Conservation (phyloP, 768 basidiomycete species). For the Nidula microcarpa region DNA sequence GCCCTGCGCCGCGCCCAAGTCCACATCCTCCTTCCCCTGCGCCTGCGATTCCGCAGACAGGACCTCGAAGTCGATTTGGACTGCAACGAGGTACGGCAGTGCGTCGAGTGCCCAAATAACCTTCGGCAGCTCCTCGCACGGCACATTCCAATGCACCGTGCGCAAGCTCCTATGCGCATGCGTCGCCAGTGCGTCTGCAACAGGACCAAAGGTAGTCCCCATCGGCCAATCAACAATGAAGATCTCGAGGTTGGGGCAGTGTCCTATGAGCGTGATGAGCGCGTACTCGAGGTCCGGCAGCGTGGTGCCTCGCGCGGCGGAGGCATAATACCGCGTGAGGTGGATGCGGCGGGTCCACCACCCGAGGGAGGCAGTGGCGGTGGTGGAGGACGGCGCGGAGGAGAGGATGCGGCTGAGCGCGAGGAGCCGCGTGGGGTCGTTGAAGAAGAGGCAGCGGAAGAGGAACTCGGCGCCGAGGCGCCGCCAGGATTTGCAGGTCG, state of each 20-base stretch:
- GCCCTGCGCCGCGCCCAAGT: conserved; percentile 52
- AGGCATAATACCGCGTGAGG: conserved; percentile 46
- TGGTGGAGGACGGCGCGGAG: conserved; percentile 24
- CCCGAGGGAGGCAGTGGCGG: conserved; percentile 47
- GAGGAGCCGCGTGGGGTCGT: conserved; percentile 52
- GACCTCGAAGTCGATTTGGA: conserved; percentile 51
- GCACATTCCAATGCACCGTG: conserved; percentile 60
- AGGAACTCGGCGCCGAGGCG: conserved; percentile 61
- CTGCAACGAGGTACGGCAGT: conserved; percentile 52
- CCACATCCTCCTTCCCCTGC: neutral
- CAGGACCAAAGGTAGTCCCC: conserved; percentile 51
- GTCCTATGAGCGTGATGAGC: conserved; percentile 55
- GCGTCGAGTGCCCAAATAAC: conserved; percentile 71
- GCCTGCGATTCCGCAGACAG: conserved; percentile 4
- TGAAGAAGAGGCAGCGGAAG: conserved; percentile 68
- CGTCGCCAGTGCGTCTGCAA: conserved; percentile 61
- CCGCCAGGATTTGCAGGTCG: conserved; percentile 65
- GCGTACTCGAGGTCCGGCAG: conserved; percentile 50
- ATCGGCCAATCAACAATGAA: conserved; percentile 70
- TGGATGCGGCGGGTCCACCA: conserved; percentile 79
- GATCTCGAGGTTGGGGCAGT: conserved; percentile 71
- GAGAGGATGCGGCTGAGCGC: conserved; percentile 51
- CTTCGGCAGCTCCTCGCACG: conserved; percentile 52
- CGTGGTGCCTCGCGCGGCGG: conserved; percentile 30
- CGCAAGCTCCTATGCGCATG: conserved; percentile 49